Evolutionary conservation across 352 stramenopile genomes (phyloP).

Genomic region (Phytopythium cucurbitacearum): DNA sequence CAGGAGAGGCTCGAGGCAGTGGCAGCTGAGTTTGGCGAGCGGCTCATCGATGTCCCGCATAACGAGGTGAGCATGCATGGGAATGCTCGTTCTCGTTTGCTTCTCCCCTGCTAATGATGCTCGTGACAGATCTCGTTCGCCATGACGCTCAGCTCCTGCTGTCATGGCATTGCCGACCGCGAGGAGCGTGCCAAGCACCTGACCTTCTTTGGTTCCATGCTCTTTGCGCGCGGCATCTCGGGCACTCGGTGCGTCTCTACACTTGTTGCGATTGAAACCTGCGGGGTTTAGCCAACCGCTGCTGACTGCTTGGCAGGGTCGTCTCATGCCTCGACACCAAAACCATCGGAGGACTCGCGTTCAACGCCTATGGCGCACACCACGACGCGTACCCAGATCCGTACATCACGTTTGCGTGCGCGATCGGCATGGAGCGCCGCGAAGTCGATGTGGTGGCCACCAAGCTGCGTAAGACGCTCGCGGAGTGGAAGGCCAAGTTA

Average conservation of each 20-base stretch:
- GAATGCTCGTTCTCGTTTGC: conserved; percentile 1
- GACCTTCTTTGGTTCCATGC: conserved; percentile 96
- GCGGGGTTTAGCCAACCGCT: not conserved
- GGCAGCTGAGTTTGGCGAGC: conserved; percentile 86
- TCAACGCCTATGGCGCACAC: conserved; percentile 93
- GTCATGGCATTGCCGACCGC: conserved; percentile 12
- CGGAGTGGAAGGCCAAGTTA: conserved; percentile 71
- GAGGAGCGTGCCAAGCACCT: conserved; percentile 34
- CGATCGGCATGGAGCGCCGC: conserved; percentile 88
- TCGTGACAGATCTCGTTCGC: conserved; percentile 67
- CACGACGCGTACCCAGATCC: conserved; percentile 78
- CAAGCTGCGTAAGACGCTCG: conserved; percentile 90
- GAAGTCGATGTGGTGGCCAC: conserved; percentile 93
- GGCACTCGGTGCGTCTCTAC: conserved; percentile 70
- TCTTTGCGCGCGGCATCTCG: conserved; percentile 96
- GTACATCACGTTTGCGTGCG: conserved; percentile 97
- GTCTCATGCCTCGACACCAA: conserved; percentile 86
- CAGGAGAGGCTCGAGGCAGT: conserved; percentile 59
- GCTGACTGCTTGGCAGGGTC: conserved; percentile 45
- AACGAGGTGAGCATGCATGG: conserved; percentile 76
- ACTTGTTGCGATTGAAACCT: not conserved
- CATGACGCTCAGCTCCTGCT: conserved; percentile 88
- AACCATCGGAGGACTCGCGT: conserved; percentile 85
- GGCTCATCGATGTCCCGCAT: conserved; percentile 80
- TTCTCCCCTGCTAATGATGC: not conserved